These are phyloP conservation scores for Chaetoceros muelleri DNA, from an alignment of 108 stramenopile genomes.

Conservation along the genomic window DNA sequence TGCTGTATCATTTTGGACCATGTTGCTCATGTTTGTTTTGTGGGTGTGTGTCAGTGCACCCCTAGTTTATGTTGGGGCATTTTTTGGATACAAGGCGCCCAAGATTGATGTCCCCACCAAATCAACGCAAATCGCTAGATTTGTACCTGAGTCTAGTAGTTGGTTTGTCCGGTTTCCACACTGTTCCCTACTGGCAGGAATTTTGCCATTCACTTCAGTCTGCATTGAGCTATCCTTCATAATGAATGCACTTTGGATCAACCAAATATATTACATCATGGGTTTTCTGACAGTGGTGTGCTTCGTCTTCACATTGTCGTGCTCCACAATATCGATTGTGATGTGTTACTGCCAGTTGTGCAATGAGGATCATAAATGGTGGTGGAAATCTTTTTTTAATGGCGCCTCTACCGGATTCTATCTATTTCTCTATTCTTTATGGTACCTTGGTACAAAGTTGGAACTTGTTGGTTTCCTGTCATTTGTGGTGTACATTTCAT, in stretches of 20 bases:
- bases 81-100: conserved; percentile 82
- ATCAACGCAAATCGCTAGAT: conserved; percentile 89
- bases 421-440: conserved; percentile 92
- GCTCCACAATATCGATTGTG: conserved; percentile 95
- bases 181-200: conserved; percentile 82
- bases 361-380: conserved; percentile 97
- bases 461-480: conserved; percentile 81
- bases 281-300: conserved; percentile 95
- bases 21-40: conserved; percentile 78
- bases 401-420: conserved; percentile 89
- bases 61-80: conserved; percentile 92
- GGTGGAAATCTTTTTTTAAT: conserved; percentile 98
- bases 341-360: conserved; percentile 99
- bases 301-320: conserved; percentile 87
- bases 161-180: conserved; percentile 71
- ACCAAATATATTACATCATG: conserved; percentile 99
- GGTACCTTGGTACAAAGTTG: conserved; percentile 88
- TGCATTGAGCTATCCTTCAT: conserved; percentile 99
- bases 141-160: conserved; percentile 73
- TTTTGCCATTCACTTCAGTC: conserved; percentile 96
- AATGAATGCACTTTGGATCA: conserved; percentile 96
- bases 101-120: conserved; percentile 80
- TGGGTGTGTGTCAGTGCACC: conserved; percentile 90
- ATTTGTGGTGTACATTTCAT: conserved; percentile 73
- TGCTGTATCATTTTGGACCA: conserved; percentile 85